These are phyloP conservation scores for Vickermania spadyakhi DNA, from an alignment of 208 protist species.

Conservation along the genomic window DNA sequence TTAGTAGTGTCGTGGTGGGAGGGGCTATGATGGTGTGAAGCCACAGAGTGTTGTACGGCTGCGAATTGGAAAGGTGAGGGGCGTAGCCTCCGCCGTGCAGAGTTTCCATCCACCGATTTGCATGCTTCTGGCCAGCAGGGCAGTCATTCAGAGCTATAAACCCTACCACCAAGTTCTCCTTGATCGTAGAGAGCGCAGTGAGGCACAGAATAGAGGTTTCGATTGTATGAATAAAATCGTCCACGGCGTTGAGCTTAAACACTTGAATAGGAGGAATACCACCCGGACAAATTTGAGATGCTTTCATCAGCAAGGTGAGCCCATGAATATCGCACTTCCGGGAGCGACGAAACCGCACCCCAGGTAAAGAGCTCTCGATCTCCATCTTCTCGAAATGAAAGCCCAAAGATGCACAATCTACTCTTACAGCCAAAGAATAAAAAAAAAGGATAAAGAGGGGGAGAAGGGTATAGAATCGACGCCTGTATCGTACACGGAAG, in stretches of 20 bases:
- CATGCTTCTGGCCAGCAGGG: conserved; percentile 5
- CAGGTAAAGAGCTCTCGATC: conserved; percentile 12
- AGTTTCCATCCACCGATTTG: conserved; percentile 4
- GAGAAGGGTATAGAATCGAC: too few species aligned
- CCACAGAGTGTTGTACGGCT: conserved; percentile 50
- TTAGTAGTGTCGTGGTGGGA: conserved; percentile 12
- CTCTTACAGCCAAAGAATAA: too few species aligned
- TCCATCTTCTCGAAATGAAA: too few species aligned
- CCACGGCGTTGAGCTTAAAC: conserved; percentile 21
- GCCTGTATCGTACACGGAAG: too few species aligned
- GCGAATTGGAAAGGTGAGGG: neutral
- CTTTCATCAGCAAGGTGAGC: conserved; percentile 25
- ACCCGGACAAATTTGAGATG: conserved; percentile 19
- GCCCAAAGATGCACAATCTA: too few species aligned
- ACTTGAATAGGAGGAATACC: conserved; percentile 26
- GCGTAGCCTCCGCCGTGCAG: conserved; percentile 4
- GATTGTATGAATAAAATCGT: conserved; percentile 45
- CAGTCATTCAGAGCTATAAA: conserved; percentile 39
- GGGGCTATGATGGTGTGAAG: conserved; percentile 49
- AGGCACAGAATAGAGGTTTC: conserved; percentile 54
- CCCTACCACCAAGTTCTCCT: conserved; percentile 23
- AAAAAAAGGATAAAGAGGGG: too few species aligned
- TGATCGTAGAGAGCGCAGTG: conserved; percentile 37
- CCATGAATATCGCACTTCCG: conserved; percentile 22
- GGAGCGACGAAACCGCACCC: conserved; percentile 39